Evolutionary conservation across 305 asterid genomes (phyloP).

Genomic region (Plantago rigida): DNA sequence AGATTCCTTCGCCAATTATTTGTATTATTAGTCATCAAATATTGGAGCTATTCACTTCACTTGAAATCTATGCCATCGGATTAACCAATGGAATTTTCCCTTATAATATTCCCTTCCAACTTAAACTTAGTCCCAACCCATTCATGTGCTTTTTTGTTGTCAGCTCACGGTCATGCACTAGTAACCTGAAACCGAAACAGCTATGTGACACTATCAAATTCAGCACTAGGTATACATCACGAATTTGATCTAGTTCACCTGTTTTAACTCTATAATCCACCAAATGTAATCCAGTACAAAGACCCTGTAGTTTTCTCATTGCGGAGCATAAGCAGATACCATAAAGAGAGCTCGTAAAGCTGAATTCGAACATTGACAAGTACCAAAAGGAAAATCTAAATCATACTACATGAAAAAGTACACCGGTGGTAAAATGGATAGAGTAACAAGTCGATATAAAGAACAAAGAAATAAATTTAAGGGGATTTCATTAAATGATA

Average conservation of each 20-base stretch:
- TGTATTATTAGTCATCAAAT: not conserved
- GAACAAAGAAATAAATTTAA: conserved; percentile 5
- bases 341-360: too few species aligned
- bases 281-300: too few species aligned
- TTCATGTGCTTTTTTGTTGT: not conserved
- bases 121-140: not conserved
- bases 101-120: not conserved
- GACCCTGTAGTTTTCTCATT: too few species aligned
- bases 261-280: too few species aligned
- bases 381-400: too few species aligned
- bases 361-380: too few species aligned
- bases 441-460: not conserved
- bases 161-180: not conserved
- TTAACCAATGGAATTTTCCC: not conserved
- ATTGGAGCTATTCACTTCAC: not conserved
- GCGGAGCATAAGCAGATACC: too few species aligned
- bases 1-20: conserved; percentile 24
- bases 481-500: conserved; percentile 14
- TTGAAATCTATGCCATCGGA: not conserved
- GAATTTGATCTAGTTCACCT: too few species aligned
- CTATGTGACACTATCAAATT: too few species aligned
- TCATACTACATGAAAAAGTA: too few species aligned
- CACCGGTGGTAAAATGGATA: not conserved
- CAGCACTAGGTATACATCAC: too few species aligned
- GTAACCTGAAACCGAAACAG: too few species aligned